Base-by-base conservation (phyloP, 1,284 basidiomycete species). In the Sanguinoderma infundibulare region DNA sequence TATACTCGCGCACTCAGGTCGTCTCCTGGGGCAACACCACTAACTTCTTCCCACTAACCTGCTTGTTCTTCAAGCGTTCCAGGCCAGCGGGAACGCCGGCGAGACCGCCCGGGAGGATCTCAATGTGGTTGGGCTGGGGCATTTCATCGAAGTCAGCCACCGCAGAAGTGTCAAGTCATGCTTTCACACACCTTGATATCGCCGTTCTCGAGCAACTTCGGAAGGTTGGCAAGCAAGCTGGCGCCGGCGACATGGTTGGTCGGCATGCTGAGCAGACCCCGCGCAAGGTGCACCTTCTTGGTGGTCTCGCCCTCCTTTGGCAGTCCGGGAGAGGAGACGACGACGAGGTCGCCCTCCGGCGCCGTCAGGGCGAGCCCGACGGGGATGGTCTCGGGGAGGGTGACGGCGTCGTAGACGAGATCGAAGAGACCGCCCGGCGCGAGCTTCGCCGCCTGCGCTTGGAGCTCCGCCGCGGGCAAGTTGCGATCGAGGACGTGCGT, bases 21-120 rank as follows among this genome's bases (percentile, higher is more conserved):
- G 76, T 82, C 63, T 86, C 81, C 51, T 79, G 77, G 3, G 84
- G 83, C 47, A 71, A 77, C 4, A 67, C 81, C 12, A 87, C 76
- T 10, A 87, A 69, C 67, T 87, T 86, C 20, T 70, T 67, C 1
- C 79, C 83, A 30, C 82, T 85, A 15, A 86, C 75, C 55, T 78
- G 62, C 7, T 77, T 72, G 3, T 69, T 67, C 65, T 74, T 70
- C 69, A 87, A 55, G 58, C 74, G 72, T 28, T 77, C 72, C 57
- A 87, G 65, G 0, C 81, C 85, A 12, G 59, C 75, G 0, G 65
- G 49, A 17, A 87, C 78, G 5, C 79, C 83, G 1, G 64, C 64
- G 9, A 87, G 69, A 9, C 86, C 85, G 32, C 74, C 71, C 0
- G 79, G 72, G 8, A 87, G 67, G 4, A 83, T 70, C 65, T 84